phyloP scores from a whole-genome alignment of 306 rosid genomes.

The Castanopsis chinensis region DNA sequence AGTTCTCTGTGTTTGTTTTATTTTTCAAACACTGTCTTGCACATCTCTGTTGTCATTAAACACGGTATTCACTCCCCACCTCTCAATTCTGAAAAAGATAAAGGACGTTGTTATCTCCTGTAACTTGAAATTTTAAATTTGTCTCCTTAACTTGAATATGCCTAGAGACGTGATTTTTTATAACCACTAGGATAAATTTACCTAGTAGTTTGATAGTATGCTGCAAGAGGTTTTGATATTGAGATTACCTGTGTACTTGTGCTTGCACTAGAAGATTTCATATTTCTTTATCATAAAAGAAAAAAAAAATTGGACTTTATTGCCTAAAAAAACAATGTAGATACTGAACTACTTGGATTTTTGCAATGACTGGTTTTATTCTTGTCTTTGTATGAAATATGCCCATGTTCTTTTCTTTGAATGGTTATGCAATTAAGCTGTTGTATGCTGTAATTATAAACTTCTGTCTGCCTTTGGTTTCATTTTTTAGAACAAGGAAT shows the following conservation, averaged over 20 bases:
- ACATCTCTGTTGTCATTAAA: neutral
- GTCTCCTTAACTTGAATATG: neutral
- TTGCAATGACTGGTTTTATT: constrained; percentile 1
- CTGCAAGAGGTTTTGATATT: neutral
- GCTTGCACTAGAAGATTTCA: neutral
- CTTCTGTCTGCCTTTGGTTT: constrained; percentile 19
- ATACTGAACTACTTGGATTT: neutral
- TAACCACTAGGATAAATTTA: neutral
- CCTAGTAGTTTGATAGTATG: too few relatives aligned
- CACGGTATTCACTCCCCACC: neutral
- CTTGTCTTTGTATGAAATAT: neutral
- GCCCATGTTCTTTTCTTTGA: neutral
- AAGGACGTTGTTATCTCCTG: neutral
- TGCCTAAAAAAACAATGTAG: neutral
- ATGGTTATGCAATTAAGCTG: constrained; percentile 14
- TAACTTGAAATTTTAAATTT: neutral
- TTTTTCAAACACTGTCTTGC: neutral
- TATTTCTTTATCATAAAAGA: neutral
- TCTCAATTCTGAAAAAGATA: neutral
- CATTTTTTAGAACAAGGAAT: constrained; percentile 33
- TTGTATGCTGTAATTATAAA: constrained; percentile 5
- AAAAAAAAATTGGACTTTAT: neutral
- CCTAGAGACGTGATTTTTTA: neutral
- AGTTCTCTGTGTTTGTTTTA: neutral
- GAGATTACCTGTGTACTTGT: neutral